Evolutionary conservation across 257 asterid species (phyloP).

Genomic region (Nicotiana benthamiana): DNA sequence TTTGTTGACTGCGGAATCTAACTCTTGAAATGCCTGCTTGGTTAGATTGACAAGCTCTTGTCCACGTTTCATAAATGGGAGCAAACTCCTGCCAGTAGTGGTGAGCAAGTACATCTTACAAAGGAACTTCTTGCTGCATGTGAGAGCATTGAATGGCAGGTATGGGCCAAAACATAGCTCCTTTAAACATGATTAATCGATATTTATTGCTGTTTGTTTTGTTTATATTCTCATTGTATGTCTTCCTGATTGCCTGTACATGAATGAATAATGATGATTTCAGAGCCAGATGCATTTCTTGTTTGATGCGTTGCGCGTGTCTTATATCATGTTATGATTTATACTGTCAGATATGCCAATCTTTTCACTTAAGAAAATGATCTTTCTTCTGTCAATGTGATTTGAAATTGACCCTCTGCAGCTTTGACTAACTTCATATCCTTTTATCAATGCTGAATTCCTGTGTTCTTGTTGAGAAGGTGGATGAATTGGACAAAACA

Average conservation of each 20-base stretch:
- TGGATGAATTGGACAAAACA: conserved; percentile 93
- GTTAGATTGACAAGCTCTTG: conserved; percentile 79
- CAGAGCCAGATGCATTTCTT: background rate
- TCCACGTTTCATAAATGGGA: conserved; percentile 81
- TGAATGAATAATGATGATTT: background rate
- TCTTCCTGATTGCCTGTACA: background rate
- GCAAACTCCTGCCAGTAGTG: conserved; percentile 49
- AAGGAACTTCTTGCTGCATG: conserved; percentile 76
- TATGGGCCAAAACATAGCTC: conserved; percentile 13
- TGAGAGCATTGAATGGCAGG: conserved; percentile 99
- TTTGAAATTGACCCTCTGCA: background rate
- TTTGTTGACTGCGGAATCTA: background rate
- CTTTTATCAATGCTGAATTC: conserved; percentile 33
- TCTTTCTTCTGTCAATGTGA: background rate
- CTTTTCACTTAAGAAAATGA: background rate
- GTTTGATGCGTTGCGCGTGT: background rate
- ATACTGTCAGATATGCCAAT: background rate
- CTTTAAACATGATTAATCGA: background rate
- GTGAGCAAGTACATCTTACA: conserved; percentile 49
- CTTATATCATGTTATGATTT: background rate
- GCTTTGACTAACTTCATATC: background rate
- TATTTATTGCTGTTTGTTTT: background rate
- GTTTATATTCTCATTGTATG: background rate
- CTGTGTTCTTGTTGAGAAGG: conserved; percentile 61
- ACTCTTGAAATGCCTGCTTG: conserved; percentile 17